Base-by-base conservation (phyloP, 2,329 filamentous ascomycete genomes). In the Parascedosporium putredinis region DNA sequence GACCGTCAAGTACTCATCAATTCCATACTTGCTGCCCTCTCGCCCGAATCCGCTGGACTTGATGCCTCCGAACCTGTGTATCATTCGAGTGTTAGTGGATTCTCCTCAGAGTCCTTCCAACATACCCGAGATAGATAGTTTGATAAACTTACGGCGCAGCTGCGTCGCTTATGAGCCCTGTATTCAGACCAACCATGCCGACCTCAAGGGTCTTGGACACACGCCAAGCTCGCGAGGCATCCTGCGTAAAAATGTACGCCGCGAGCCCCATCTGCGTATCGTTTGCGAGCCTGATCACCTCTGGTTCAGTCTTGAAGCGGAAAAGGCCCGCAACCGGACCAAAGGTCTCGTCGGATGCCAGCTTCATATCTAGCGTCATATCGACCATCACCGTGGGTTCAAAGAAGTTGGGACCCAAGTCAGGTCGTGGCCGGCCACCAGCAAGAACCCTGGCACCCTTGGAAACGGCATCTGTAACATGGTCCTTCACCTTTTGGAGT, bases 111-210 rank as follows among this genome's bases (percentile, higher is more conserved):
- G n/a, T n/a, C n/a, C n/a, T n/a, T n/a, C n/a, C n/a, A n/a, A n/a
- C n/a, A n/a, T n/a, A n/a, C n/a, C n/a, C n/a, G n/a, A n/a, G n/a
- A n/a, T n/a, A n/a, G n/a, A n/a, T n/a, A n/a, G n/a, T n/a, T n/a
- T n/a, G n/a, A n/a, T n/a, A n/a, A n/a, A 31, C 27, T 31, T 31
- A 31, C 0, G 78, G 78, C 50, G 75, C 64, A 0, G 76, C 75
- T 12, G 72, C 67, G 52, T 81, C 78, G 2, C 75, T 79, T 55
- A 81, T 76, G 47, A 83, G 57, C 22, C 86, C 86, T 1, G 85
- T 89, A 66, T 91, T 91, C 52, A 90, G 80, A 50, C 86, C 88
- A 1, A 94, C 79, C 88, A 94, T 94, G 49, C 88, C 88, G 1
- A 91, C 86, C 63, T 95, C 85, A 34, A 94, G 69, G n/a, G 74